Evolutionary conservation across 805 yeast genomes (phyloP).

Genomic region (Jamesozyma rosinii): DNA sequence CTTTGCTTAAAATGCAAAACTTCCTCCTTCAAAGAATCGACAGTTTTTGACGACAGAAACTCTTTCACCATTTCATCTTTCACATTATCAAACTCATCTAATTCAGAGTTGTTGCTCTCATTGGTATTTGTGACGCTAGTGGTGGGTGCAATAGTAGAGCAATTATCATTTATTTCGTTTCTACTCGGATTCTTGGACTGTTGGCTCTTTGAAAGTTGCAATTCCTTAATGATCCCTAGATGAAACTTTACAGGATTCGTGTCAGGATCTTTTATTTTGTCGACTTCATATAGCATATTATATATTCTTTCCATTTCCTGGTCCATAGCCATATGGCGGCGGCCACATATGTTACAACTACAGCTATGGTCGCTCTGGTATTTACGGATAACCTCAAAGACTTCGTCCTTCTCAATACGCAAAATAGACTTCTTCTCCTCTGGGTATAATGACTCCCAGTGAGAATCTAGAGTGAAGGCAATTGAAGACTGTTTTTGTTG

Average conservation of each 20-base stretch:
- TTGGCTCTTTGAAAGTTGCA: constrained; percentile 20
- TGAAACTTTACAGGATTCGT: constrained; percentile 28
- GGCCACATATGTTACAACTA: constrained; percentile 69
- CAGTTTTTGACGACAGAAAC: constrained; percentile 20
- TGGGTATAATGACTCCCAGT: constrained; percentile 59
- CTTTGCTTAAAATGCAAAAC: constrained; percentile 27
- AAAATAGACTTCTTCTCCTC: constrained; percentile 53
- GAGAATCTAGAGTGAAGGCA: constrained; percentile 27
- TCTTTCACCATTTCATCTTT: constrained; percentile 19
- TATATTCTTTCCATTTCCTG: constrained; percentile 68
- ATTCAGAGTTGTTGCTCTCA: not conserved
- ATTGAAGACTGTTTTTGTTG: constrained; percentile 11
- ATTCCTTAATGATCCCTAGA: constrained; percentile 27
- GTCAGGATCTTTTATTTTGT: constrained; percentile 30
- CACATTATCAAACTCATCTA: constrained; percentile 8
- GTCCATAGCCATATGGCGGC: constrained; percentile 61
- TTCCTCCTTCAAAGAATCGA: constrained; percentile 25
- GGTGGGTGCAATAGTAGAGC: not conserved
- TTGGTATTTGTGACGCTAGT: not conserved
- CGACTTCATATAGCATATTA: constrained; percentile 53
- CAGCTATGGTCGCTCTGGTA: constrained; percentile 47
- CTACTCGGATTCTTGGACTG: not conserved
- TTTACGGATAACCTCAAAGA: constrained; percentile 53
- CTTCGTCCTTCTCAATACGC: constrained; percentile 58
- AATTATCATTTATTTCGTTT: not conserved